Base-by-base conservation (phyloP, 2,329 filamentous ascomycete species). In the Ceratocystis colombiana region DNA sequence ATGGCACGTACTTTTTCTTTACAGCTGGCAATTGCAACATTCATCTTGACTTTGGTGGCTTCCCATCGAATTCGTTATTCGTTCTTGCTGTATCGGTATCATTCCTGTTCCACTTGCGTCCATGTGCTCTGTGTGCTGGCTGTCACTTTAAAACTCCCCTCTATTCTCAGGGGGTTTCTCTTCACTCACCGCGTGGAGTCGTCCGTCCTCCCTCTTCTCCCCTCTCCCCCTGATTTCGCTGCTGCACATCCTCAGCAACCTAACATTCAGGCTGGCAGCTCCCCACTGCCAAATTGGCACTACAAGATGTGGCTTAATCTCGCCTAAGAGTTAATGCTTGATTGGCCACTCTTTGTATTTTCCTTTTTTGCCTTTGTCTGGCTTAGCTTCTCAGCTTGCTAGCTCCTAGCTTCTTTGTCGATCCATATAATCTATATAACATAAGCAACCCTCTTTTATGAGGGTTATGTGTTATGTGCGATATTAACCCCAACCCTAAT, bases 21-120 rank as follows among this genome's bases (percentile, higher is more conserved):
- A 53, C 48, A 53, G 53, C 53, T 59, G 53, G 53, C 53, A 59
- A 59, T 17, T 59, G 53, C 46, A 20, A 7, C 37, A 12, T 30
- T n/a, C 12, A 20, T 33, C 28, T 30, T 7, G 28, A 4, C 53
- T 30, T 17, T 30, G 53, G 37, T 41, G 37, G 8, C 37, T 12
- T 12, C 37, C 37, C 3, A 41, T 12, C 37, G 8, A 12, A 12
- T 41, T 10, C 37, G 37, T 12, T 41, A 12, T 41, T 10, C 37
- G 37, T 12, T 41, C 37, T 41, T 41, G 37, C 37, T 12, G 37
- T 12, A 10, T 41, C 37, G 37, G 37, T 12, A 41, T 41, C 37
- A 12, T 41, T 3, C 37, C 37, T 10, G 10, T 12, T 12, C 7
- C 37, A 41, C 37, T 4, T 53, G 48, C 10, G 20, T 48, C 25